phyloP scores from a whole-genome alignment of 257 asterid species.

The Fraxinus pennsylvanica region DNA sequence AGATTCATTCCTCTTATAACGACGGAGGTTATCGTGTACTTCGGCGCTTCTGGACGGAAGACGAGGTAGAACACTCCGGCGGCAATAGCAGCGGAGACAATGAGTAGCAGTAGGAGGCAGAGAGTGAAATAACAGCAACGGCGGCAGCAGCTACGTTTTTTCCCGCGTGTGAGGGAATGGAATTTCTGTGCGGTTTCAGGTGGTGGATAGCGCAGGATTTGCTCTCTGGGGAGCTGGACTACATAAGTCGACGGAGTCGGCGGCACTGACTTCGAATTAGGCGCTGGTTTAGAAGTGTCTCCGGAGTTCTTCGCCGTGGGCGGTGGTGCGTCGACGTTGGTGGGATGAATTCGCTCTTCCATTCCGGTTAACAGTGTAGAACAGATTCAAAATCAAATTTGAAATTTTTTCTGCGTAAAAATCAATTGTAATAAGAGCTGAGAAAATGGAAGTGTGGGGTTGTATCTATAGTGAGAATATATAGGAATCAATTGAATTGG shows the following conservation, averaged over 20 bases:
- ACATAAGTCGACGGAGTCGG: conserved; percentile 34
- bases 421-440: neutral
- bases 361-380: conserved; percentile 1
- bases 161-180: conserved; percentile 36
- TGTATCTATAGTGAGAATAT: neutral
- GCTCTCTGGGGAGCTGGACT: conserved; percentile 47
- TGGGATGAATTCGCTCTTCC: conserved; percentile 29
- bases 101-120: conserved; percentile 43
- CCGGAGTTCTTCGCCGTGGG: conserved; percentile 14
- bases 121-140: conserved; percentile 55
- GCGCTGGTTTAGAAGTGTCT: neutral
- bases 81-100: conserved; percentile 51
- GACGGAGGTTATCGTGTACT: conserved; percentile 47
- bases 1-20: conserved; percentile 51
- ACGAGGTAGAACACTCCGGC: conserved; percentile 75
- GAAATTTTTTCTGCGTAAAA: neutral
- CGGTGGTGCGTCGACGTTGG: conserved; percentile 20
- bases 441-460: neutral
- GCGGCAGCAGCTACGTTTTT: conserved; percentile 51
- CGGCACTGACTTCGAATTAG: conserved; percentile 16
- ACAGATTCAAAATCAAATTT: neutral
- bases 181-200: conserved; percentile 40
- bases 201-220: conserved; percentile 39
- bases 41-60: conserved; percentile 66
- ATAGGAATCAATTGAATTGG: neutral